These are phyloP conservation scores for Zymoseptoria pseudotritici DNA, from an alignment of 2,329 filamentous ascomycete species.

Conservation along the genomic window DNA sequence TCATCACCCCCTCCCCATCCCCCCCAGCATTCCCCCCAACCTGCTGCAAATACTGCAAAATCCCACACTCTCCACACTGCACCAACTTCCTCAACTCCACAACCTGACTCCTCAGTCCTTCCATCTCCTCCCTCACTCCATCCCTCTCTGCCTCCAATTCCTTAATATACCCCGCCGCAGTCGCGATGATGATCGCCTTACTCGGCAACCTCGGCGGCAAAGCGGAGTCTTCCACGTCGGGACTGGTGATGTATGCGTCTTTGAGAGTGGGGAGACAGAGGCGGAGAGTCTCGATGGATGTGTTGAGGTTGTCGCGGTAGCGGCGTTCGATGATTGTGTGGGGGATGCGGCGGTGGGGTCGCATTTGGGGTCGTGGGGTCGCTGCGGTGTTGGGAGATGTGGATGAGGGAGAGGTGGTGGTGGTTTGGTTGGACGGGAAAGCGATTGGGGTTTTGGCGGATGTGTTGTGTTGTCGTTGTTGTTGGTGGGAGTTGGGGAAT, in stretches of 20 bases:
- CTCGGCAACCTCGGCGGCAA: constrained; percentile 34
- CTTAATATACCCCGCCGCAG: constrained; percentile 41
- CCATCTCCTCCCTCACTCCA: constrained; percentile 33
- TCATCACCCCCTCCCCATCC: constrained; percentile 1
- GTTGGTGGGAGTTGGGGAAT: constrained; percentile 5
- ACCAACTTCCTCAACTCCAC: constrained; percentile 39
- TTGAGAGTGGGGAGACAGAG: constrained; percentile 35
- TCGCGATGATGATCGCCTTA: constrained; percentile 42
- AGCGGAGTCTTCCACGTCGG: constrained; percentile 39
- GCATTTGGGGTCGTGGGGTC: too few species aligned
- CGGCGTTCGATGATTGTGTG: constrained; percentile 43
- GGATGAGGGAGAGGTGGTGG: background rate
- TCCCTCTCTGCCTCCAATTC: constrained; percentile 39
- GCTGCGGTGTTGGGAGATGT: too few species aligned
- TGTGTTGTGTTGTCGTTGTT: constrained; percentile 2
- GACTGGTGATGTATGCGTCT: constrained; percentile 30
- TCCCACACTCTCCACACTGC: constrained; percentile 39
- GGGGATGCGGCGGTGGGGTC: constrained; percentile 18
- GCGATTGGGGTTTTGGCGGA: background rate
- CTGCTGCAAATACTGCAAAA: constrained; percentile 19
- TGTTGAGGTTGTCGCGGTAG: constrained; percentile 41
- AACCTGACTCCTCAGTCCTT: constrained; percentile 32
- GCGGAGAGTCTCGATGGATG: constrained; percentile 37
- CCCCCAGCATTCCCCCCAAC: constrained; percentile 6
- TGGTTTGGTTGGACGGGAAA: background rate